A percentile compares a stretch with the other conserved stretches of the same genome.
Conservation (phyloP, 179 eudicot species). For the Silene coronaria region DNA sequence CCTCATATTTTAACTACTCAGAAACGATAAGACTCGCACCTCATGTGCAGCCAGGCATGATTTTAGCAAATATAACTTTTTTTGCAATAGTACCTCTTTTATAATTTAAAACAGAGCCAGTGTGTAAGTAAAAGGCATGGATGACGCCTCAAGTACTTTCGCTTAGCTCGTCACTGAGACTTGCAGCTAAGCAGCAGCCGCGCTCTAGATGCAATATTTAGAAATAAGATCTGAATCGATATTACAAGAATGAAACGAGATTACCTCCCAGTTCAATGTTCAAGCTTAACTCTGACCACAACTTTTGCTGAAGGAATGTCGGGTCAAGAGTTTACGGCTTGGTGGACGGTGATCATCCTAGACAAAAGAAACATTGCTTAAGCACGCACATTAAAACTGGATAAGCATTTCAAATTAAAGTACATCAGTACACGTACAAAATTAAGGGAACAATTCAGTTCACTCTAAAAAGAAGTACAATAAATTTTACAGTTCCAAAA, state of each 20-base stretch:
- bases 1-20: too few species aligned
- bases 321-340: slow-evolving; percentile 63
- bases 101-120: too few species aligned
- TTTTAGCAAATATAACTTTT: too few species aligned
- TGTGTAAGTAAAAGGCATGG: too few species aligned
- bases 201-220: too few species aligned
- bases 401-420: not conserved
- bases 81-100: too few species aligned
- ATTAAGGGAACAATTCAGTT: not conserved
- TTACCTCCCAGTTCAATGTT: slow-evolving; percentile 16
- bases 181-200: too few species aligned
- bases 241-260: not conserved
- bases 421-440: not conserved
- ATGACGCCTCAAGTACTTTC: too few species aligned
- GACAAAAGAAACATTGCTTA: slow-evolving; percentile 22
- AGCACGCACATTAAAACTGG: not conserved
- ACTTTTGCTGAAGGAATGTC: slow-evolving; percentile 76
- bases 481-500: not conserved
- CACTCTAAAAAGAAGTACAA: not conserved
- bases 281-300: slow-evolving; percentile 52
- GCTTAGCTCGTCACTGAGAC: too few species aligned
- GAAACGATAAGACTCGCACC: too few species aligned
- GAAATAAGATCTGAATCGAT: not conserved
- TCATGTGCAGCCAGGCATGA: too few species aligned
- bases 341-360: slow-evolving; percentile 78